Evolutionary conservation across 345 rosid genomes (phyloP).

Genomic region (Brassica cretica): DNA sequence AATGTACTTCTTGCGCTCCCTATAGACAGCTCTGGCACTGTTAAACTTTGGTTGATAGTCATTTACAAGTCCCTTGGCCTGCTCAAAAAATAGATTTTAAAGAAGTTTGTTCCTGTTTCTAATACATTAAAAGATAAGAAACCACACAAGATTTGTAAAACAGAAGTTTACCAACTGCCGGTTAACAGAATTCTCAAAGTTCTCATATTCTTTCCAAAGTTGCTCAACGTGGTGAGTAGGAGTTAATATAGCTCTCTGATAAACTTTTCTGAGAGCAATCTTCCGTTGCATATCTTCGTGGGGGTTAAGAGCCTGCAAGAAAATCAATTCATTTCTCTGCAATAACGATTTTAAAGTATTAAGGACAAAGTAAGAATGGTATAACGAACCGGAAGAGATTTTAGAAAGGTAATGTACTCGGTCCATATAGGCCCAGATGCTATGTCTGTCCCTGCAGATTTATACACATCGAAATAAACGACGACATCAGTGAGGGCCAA

Average conservation of each 20-base stretch:
- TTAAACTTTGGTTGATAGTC: slow-evolving; percentile 90
- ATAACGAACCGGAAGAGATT: slow-evolving; percentile 75
- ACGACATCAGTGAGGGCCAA: slow-evolving; percentile 11
- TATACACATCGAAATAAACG: slow-evolving; percentile 40
- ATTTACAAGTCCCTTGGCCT: slow-evolving; percentile 93
- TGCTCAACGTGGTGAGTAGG: slow-evolving; percentile 92
- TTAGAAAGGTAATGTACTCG: slow-evolving; percentile 80
- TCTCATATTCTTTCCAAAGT: slow-evolving; percentile 94
- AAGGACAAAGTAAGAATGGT: slow-evolving; percentile 26
- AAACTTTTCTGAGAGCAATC: slow-evolving; percentile 74
- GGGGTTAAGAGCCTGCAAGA: slow-evolving; percentile 60
- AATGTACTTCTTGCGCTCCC: slow-evolving; percentile 86
- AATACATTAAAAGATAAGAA: not conserved
- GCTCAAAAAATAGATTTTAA: slow-evolving; percentile 42
- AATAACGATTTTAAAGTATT: not conserved
- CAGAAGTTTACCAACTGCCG: slow-evolving; percentile 74
- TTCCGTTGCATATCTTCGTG: slow-evolving; percentile 85
- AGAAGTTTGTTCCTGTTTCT: not conserved
- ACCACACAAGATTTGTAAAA: not conserved
- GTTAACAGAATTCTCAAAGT: slow-evolving; percentile 89
- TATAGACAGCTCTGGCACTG: slow-evolving; percentile 91
- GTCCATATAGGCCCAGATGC: slow-evolving; percentile 95
- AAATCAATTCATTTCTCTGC: slow-evolving; percentile 20
- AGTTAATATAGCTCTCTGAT: slow-evolving; percentile 85
- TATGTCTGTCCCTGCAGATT: slow-evolving; percentile 74